Evolutionary conservation across 345 rosid genomes (phyloP).

Genomic region (Camelina sativa): DNA sequence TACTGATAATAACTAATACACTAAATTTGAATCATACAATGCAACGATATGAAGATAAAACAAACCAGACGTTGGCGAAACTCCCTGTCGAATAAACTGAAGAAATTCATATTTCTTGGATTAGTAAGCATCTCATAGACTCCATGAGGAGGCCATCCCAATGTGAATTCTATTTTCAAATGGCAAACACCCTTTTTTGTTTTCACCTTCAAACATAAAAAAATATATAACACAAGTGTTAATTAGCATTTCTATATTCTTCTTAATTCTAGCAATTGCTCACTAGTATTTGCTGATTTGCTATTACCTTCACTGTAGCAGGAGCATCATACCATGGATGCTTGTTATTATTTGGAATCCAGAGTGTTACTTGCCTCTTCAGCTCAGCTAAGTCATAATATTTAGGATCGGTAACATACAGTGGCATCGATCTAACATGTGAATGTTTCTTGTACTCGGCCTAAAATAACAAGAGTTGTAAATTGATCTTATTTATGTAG

Average conservation of each 20-base stretch:
- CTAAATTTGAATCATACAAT: not conserved
- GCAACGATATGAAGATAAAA: conserved; percentile 2
- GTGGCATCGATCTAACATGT: not conserved
- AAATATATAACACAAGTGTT: no score
- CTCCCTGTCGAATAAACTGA: not conserved
- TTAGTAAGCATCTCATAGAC: conserved; percentile 20
- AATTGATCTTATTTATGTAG: no score
- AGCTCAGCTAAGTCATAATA: not conserved
- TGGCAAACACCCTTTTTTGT: conserved; percentile 11
- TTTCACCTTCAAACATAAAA: conserved; percentile 14
- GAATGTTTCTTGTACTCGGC: not conserved
- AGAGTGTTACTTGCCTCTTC: not conserved
- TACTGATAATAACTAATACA: not conserved
- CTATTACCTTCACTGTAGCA: no score
- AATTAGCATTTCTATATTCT: no score
- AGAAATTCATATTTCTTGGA: not conserved
- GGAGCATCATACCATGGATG: not conserved
- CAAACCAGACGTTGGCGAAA: conserved; percentile 26
- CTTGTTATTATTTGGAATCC: not conserved
- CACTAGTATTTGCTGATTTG: no score
- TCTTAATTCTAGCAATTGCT: not conserved
- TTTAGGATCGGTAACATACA: not conserved
- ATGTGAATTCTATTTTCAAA: conserved; percentile 23
- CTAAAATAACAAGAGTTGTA: no score
- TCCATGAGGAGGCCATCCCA: conserved; percentile 27